A percentile compares a stretch with the other conserved stretches of the same genome.
Conservation (phyloP, 768 basidiomycete genomes). For the Exidia glandulosa region DNA sequence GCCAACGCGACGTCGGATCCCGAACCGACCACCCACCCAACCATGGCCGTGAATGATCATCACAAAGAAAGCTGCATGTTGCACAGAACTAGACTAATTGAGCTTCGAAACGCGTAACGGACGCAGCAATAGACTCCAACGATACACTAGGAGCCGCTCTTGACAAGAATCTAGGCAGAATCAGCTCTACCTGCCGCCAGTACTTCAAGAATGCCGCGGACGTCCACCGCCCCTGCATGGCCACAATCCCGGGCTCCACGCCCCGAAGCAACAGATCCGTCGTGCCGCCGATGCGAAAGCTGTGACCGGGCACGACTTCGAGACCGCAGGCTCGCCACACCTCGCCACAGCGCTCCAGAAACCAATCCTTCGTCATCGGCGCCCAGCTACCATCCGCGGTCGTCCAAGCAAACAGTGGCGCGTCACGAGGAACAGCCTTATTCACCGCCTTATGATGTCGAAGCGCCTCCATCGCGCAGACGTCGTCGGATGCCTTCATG, state of each 20-base stretch:
- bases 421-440: background rate
- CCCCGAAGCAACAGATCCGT: constrained; percentile 5
- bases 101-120: background rate
- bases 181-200: background rate
- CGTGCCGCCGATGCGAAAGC: constrained; percentile 10
- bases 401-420: constrained; percentile 4
- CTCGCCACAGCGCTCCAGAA: constrained; percentile 3
- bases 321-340: background rate
- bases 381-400: background rate
- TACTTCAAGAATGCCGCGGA: constrained; percentile 6
- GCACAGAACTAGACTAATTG: background rate
- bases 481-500: background rate
- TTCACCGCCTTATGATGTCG: background rate
- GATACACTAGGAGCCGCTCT: background rate
- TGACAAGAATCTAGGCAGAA: background rate
- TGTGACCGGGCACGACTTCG: constrained; percentile 1
- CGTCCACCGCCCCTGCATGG: constrained; percentile 7
- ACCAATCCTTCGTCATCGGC: background rate
- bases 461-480: background rate
- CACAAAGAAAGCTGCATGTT: background rate
- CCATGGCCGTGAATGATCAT: background rate
- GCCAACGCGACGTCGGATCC: background rate
- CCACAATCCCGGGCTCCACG: constrained; percentile 1
- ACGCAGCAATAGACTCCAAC: background rate
- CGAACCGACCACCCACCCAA: background rate